Conservation (phyloP, 768 basidiomycete genomes). For the Mycena kentingensis region DNA sequence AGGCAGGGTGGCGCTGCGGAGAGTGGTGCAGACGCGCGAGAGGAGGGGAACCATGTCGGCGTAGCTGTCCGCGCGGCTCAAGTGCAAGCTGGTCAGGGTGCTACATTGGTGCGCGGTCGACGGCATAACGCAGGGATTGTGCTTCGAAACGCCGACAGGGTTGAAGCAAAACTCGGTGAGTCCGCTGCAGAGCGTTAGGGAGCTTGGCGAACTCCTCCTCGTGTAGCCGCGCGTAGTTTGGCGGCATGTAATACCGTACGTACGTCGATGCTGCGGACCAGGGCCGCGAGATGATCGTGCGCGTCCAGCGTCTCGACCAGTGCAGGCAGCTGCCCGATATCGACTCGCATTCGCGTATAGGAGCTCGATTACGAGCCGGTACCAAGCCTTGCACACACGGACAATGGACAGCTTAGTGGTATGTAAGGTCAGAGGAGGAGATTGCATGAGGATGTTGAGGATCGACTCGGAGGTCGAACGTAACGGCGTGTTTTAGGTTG, state of each 20-base stretch:
- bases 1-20: background rate
- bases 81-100: background rate
- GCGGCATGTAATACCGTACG: background rate
- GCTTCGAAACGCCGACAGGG: background rate
- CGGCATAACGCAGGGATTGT: background rate
- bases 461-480: too few relatives aligned
- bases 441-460: too few relatives aligned
- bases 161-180: background rate
- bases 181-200: background rate
- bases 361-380: background rate
- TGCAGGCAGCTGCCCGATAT: background rate
- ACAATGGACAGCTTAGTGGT: background rate
- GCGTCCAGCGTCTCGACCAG: background rate
- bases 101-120: background rate
- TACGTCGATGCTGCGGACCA: background rate
- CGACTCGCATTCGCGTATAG: background rate
- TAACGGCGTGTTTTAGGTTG: too few relatives aligned
- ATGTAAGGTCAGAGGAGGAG: too few relatives aligned
- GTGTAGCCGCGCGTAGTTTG: background rate
- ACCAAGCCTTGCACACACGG: background rate
- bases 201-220: background rate
- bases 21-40: background rate
- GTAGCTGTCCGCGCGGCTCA: background rate
- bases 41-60: background rate
- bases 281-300: background rate